Percentiles rank a stretch among this genome's conserved stretches.
Conservation (phyloP, 2,329 filamentous ascomycete genomes). For the Diplodia sapinea region DNA sequence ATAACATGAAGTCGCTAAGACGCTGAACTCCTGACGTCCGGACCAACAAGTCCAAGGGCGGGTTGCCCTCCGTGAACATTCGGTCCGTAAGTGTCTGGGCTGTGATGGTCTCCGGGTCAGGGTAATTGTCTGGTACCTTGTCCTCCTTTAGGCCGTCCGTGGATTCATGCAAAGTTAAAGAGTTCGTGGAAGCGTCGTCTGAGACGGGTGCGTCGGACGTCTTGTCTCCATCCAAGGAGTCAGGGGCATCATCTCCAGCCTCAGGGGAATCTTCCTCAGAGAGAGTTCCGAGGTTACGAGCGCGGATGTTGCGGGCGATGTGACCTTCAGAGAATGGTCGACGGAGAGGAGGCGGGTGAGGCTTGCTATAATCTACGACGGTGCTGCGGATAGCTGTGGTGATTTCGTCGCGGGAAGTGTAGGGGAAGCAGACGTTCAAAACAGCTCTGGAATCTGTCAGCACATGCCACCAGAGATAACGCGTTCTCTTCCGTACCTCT, state of each 20-base stretch:
- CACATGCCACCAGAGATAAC: neutral
- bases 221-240: constrained; percentile 14
- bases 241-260: neutral
- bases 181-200: constrained; percentile 37
- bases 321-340: constrained; percentile 85
- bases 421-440: constrained; percentile 96
- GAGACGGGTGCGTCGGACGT: constrained; percentile 33
- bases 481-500: constrained; percentile 60
- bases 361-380: constrained; percentile 82
- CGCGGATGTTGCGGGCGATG: constrained; percentile 82
- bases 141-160: constrained; percentile 22
- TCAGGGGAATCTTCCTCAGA: constrained; percentile 37
- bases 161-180: constrained; percentile 27
- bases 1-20: constrained; percentile 97
- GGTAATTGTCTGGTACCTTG: constrained; percentile 46
- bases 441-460: constrained; percentile 56
- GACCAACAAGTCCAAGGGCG: constrained; percentile 87
- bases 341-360: constrained; percentile 62
- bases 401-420: constrained; percentile 95
- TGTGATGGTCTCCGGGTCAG: constrained; percentile 89
- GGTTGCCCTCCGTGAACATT: constrained; percentile 84
- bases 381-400: constrained; percentile 86
- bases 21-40: constrained; percentile 92
- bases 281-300: constrained; percentile 51
- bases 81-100: constrained; percentile 80